Evolutionary conservation across 139 green algal genomes (phyloP), one percentile per base, ranked within the genome.

Genomic region (Nannochloris sp.): DNA sequence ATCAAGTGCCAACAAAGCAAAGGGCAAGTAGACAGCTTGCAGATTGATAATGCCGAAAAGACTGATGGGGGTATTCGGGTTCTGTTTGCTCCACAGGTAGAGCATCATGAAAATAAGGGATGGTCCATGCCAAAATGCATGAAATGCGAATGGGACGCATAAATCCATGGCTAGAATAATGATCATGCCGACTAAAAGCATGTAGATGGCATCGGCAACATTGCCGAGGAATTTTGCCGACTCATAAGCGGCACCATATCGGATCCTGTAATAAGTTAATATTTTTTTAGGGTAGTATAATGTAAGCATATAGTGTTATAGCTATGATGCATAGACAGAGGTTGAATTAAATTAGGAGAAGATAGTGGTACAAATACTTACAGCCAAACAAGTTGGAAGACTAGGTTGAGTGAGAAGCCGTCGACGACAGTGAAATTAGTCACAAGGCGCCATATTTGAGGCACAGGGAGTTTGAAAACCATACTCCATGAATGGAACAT

Each of bases 31-130:
- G 54, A 84, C 70, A 6, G 70, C 73, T 54, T 80, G 48, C 9
- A 72, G 27, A 39, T 64, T 54, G 19, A 89, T 23, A 4, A 89
- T 10, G 29, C 83, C 83, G 54, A 81, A 79, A 34, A 89, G 38
- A 29, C 42, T 73, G 25, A 89, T 12, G 3, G 29, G 51, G 2
- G 48, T 38, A 25, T 31, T 25, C 12, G 59, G 59, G 23, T 53
- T 65, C 14, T 65, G 33, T 33, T 71, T 70, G 61, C 55, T 76
- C 83, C 83, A 90, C 25, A 91, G 48, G 66, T 90, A 90, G n/a
- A 89, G 7, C n/a, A 90, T 56, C 70, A 87, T 79, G 55, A 79
- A 86, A n/a, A 91, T 39, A 4, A 91, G 55, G 23, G 77, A 34
- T 3, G 23, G n/a, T 19, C 59, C 75, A 35, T 87, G 71, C 29